Conservation (phyloP, 371 early-diverging fungal species). For the Batkoa obscura region DNA sequence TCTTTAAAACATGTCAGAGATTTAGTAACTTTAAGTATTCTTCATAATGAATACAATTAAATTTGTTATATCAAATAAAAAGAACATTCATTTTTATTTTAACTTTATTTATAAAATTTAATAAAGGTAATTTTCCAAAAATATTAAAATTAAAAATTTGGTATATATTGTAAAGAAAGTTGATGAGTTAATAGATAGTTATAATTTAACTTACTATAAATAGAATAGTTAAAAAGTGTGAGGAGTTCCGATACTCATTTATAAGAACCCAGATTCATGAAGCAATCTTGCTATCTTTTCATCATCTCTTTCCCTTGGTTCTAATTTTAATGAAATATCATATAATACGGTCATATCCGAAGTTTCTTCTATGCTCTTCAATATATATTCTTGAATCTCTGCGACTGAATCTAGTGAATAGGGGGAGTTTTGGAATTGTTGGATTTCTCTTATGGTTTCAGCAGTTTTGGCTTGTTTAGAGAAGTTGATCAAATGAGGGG, state of each 20-base stretch:
- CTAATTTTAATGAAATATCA: constrained; percentile 52
- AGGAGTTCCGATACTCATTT: too few species aligned
- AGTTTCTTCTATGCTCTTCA: constrained; percentile 24
- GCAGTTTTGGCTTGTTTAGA: constrained; percentile 70
- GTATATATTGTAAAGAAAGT: too few species aligned
- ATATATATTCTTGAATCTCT: constrained; percentile 59
- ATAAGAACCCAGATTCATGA: constrained; percentile 74
- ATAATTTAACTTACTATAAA: not conserved
- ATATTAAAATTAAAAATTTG: too few species aligned
- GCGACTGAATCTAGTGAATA: constrained; percentile 56
- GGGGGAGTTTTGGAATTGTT: constrained; percentile 70
- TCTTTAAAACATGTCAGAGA: too few species aligned
- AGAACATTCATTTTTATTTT: too few species aligned
- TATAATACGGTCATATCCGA: constrained; percentile 22
- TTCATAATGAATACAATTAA: too few species aligned
- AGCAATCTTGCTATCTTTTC: constrained; percentile 71
- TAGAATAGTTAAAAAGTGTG: not conserved
- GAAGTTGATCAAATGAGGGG: constrained; percentile 67
- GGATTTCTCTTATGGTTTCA: constrained; percentile 73
- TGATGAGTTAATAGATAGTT: too few species aligned
- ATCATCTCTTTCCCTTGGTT: constrained; percentile 77
- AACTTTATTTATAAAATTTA: too few species aligned
- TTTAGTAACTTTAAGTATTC: too few species aligned
- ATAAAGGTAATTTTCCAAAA: too few species aligned
- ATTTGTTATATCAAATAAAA: too few species aligned